These are phyloP conservation scores for Pilaira anomala DNA, from an alignment of 192 early-diverging fungal species.

Conservation along the genomic window DNA sequence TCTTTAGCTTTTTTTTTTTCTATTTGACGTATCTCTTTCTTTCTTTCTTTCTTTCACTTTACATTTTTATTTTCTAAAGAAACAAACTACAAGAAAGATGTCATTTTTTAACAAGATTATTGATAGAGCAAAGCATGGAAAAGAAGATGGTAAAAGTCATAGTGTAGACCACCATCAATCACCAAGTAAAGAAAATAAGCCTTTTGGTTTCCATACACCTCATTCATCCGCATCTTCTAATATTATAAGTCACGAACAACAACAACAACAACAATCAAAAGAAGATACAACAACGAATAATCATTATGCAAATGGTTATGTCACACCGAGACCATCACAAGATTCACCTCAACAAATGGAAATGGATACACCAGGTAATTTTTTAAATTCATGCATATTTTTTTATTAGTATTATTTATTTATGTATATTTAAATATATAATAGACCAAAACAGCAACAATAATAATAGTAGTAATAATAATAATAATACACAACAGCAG, in stretches of 20 bases:
- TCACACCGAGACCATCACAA: slow-evolving; percentile 17
- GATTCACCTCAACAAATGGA: slow-evolving; percentile 13
- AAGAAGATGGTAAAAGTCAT: neutral
- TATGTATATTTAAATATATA: no score
- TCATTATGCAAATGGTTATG: slow-evolving; percentile 8
- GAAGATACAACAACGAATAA: neutral
- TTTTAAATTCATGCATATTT: neutral
- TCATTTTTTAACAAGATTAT: slow-evolving; percentile 18
- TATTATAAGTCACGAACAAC: neutral
- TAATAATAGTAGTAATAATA: no score
- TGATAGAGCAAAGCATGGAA: slow-evolving; percentile 8
- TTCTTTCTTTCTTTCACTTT: neutral
- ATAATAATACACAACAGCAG: no score
- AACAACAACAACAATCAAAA: neutral
- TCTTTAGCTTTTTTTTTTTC: neutral
- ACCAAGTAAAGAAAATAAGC: neutral
- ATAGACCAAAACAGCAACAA: no score
- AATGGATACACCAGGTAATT: slow-evolving; percentile 8
- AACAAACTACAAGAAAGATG: neutral
- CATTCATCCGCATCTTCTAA: neutral
- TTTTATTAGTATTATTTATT: no score
- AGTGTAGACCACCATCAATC: neutral
- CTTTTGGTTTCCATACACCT: neutral
- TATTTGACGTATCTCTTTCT: neutral
- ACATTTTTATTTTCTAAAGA: neutral